Base-by-base conservation (phyloP, 352 stramenopile genomes). In the Globisporangium parvum region DNA sequence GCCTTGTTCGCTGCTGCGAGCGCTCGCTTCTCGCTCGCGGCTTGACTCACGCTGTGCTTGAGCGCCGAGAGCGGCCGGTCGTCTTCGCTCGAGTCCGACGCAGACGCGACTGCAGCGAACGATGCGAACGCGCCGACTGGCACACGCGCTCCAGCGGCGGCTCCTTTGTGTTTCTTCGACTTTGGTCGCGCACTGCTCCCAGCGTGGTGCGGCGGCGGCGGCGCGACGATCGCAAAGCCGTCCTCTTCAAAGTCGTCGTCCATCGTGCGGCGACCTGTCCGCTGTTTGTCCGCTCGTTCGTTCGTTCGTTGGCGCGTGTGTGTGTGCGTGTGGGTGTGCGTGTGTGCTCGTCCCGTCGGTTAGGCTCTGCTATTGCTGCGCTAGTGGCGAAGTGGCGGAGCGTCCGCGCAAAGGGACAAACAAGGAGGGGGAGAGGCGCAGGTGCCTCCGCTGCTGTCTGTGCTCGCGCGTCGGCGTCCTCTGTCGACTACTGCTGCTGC, bases 201-300 rank as follows among this genome's bases (percentile, higher is more conserved):
- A 47, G 18, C 20, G 41, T 9, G 39, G 15, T 4, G 51, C 40
- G 18, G 21, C 49, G 57, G 21, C 49, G 57, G 57, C 12, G 51
- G 33, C 4, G 35, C 31, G 23, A 63, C 57, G 45, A 59, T 23
- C 51, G 42, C 51, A 41, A 55, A 58, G 35, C 51, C 57, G 20
- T 59, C 51, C 6, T 52, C 51, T 20, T 58, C 57, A 53, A 59
- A 47, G 45, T 58, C 57, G 42, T 59, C 57, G 56, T 50, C 55
- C 55, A 62, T 62, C 3, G 0, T 31, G 31, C 31, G 20, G 11
- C 11, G 44, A 49, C 37, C 55, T 56, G 12, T 10, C 18, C 20
- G 26, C 46, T 15, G 4, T 41, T 18, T 41, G 37, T 12, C 4
- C 10, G 37, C 17, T 3, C 10, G 37, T 41, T 14, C 37, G 37